Evolutionary conservation across 139 green algal species (phyloP).

Genomic region (Penium margaritaceum): DNA sequence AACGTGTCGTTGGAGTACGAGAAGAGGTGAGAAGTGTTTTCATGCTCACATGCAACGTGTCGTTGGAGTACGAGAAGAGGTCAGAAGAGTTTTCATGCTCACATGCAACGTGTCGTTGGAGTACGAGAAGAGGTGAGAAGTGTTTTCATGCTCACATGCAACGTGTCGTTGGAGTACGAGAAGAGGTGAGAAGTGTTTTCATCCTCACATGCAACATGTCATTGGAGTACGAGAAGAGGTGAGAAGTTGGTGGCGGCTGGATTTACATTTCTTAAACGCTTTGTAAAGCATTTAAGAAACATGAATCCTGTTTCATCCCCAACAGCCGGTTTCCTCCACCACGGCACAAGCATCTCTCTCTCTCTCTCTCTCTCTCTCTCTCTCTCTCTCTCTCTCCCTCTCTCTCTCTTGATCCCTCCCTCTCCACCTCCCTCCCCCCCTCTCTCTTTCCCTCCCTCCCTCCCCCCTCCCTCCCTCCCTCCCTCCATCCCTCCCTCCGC

Average conservation of each 20-base stretch:
- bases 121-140: constrained; percentile 82
- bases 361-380: too few relatives aligned
- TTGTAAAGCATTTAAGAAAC: too few relatives aligned
- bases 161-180: constrained; percentile 96
- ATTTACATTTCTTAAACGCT: too few relatives aligned
- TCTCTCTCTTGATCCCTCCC: neutral
- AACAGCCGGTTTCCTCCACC: too few relatives aligned
- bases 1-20: constrained; percentile 98
- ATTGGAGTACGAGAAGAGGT: constrained; percentile 97
- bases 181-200: too few relatives aligned
- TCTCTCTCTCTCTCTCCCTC: too few relatives aligned
- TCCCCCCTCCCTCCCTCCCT: neutral
- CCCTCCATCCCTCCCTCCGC: neutral
- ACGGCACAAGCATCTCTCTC: too few relatives aligned
- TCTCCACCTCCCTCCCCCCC: neutral
- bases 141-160: constrained; percentile 83
- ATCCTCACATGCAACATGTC: constrained; percentile 95
- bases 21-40: constrained; percentile 78
- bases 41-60: constrained; percentile 94
- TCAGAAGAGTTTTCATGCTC: constrained; percentile 70
- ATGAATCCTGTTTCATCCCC: too few relatives aligned
- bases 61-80: constrained; percentile 94
- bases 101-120: constrained; percentile 93
- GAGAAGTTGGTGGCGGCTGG: too few relatives aligned
- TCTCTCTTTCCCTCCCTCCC: neutral